Percentiles rank a stretch among this genome's conserved stretches.
Evolutionary conservation across 495 filamentous ascomycete species (phyloP).

Genomic region (Corynascus novoguineensis): DNA sequence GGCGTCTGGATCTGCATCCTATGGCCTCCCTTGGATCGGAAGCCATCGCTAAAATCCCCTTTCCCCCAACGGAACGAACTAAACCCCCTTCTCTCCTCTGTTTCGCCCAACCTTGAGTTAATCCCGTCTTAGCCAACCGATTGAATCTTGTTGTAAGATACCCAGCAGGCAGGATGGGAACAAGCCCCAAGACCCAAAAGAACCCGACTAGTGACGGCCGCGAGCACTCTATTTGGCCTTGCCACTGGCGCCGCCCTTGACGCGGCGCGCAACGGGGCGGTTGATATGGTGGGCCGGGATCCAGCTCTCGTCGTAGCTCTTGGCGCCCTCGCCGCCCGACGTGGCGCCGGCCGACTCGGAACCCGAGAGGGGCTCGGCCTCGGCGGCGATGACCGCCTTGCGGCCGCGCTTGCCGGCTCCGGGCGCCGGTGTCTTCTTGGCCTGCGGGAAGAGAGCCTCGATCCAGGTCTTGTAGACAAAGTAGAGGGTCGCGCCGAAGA

Average conservation of each 20-base stretch:
- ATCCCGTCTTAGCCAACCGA: no score
- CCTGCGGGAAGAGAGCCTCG: conserved; percentile 91
- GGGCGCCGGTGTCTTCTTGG: conserved; percentile 49
- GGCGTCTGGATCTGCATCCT: not conserved
- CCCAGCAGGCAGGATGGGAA: no score
- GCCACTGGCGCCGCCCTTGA: conserved; percentile 62
- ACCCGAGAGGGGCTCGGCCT: conserved; percentile 57
- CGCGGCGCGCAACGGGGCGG: conserved; percentile 71
- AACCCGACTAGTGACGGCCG: no score
- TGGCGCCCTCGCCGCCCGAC: conserved; percentile 47
- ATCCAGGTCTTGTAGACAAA: conserved; percentile 99
- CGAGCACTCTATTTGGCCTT: conserved; percentile 45
- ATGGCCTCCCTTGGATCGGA: not conserved
- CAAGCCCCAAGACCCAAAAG: no score
- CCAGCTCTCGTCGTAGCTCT: conserved; percentile 92
- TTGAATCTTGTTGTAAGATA: no score
- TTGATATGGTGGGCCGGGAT: conserved; percentile 90
- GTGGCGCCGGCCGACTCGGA: conserved; percentile 67
- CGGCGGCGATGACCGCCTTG: conserved; percentile 9
- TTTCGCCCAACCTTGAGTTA: no score
- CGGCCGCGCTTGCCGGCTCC: conserved; percentile 46
- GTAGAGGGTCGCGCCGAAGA: conserved; percentile 75
- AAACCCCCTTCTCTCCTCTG: no score
- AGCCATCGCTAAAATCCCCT: no score
- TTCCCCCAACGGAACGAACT: no score